Evolutionary conservation across 1,284 basidiomycete genomes (phyloP), one percentile per base, ranked within the genome.

Genomic region (Austropuccinia psidii): DNA sequence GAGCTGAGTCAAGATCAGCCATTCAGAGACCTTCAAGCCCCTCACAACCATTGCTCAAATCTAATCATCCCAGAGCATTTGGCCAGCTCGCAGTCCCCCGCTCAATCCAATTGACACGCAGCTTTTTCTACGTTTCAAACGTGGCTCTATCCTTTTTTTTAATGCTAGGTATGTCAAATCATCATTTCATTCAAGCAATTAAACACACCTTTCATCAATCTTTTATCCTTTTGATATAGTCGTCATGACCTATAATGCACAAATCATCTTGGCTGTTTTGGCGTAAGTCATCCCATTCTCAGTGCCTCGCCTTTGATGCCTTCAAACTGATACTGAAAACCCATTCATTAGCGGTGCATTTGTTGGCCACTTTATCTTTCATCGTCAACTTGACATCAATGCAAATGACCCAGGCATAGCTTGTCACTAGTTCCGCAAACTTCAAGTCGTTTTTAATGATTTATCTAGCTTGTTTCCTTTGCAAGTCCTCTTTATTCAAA

Each of bases 321-420:
- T n/a, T n/a, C n/a, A n/a, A n/a, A n/a, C n/a, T n/a, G n/a, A n/a
- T n/a, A n/a, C n/a, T n/a, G n/a, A n/a, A n/a, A n/a, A n/a, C n/a
- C n/a, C n/a, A n/a, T n/a, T 24, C 11, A 45, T 1, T 60, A 77
- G 77, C 7, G 77, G 77, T 35, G 76, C 76, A 4, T 77, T 77
- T 62, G 69, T 77, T 24, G 77, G 77, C 0, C 77, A 77, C 50
- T 77, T 76, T 17, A 43, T 75, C 15, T 77, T 77, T 21, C 76
- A 77, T 33, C 74, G 77, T 24, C 73, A 73, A 7, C 55, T 61
- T 6, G 47, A 31, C 8, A 65, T 67, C 2, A 69, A 67, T 4
- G 70, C 75, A 9, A 66, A 62, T n/a, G 60, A 54, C 2, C 77
- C 76, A 60, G 76, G 76, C 27, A 45, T 77, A 69, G 67, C 73